Percentiles rank a stretch among this genome's conserved stretches.
phyloP scores from a whole-genome alignment of 345 rosid genomes.

The Murraya koenigii region DNA sequence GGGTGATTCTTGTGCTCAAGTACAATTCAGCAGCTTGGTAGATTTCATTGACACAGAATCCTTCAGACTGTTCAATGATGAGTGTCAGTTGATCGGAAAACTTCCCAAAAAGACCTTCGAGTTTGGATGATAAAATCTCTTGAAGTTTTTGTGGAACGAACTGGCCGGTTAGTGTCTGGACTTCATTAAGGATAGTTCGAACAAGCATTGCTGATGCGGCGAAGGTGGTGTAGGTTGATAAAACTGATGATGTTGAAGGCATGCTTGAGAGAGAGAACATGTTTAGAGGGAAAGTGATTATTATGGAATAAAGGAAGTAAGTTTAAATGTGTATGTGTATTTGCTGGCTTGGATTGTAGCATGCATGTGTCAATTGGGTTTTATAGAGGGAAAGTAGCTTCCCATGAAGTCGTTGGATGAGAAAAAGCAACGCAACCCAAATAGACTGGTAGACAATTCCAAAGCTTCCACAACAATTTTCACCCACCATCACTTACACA shows the following conservation, averaged over 20 bases:
- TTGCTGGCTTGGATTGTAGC: not conserved
- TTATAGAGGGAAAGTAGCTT: not conserved
- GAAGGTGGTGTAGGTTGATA: conserved; percentile 19
- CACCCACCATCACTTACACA: no score
- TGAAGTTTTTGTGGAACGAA: not conserved
- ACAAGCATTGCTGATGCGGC: conserved; percentile 18
- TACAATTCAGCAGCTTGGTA: conserved; percentile 13
- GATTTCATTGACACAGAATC: conserved; percentile 8
- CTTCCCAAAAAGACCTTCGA: not conserved
- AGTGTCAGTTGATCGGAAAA: conserved; percentile 5
- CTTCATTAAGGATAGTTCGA: not conserved
- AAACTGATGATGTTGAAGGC: conserved; percentile 24
- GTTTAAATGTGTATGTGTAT: not conserved
- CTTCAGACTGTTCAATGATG: conserved; percentile 11
- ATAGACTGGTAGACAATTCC: not conserved
- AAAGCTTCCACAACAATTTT: not conserved
- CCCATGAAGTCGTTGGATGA: not conserved
- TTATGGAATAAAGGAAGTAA: not conserved
- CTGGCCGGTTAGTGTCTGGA: not conserved
- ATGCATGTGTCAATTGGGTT: not conserved
- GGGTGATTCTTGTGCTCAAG: conserved; percentile 15
- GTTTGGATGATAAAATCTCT: not conserved
- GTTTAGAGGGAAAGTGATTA: not conserved
- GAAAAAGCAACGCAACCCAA: no score
- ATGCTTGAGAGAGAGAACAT: conserved; percentile 22